Percentiles rank a stretch among this genome's conserved stretches.
These are phyloP conservation scores for Fagus crenata DNA, from an alignment of 306 rosid species.

Conservation along the genomic window DNA sequence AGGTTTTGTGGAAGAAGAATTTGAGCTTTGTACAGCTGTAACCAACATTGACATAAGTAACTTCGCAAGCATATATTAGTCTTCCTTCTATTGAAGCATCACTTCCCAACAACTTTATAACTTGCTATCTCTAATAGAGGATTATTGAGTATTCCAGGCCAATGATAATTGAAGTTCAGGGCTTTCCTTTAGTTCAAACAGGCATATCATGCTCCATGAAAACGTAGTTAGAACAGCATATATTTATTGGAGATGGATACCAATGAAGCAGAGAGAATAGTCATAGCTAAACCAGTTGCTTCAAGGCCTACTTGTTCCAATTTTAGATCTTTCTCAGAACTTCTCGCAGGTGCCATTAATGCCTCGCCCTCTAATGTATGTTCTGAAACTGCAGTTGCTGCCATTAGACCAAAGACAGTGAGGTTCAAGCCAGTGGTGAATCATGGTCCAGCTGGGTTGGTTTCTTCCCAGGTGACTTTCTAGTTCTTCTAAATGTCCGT, in stretches of 20 bases:
- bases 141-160: conserved; percentile 1
- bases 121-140: background rate
- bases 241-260: conserved; percentile 57
- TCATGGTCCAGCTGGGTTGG: conserved; percentile 39
- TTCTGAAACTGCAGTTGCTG: conserved; percentile 67
- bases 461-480: conserved; percentile 65
- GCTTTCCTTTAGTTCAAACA: conserved; percentile 22
- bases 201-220: conserved; percentile 4
- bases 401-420: conserved; percentile 89
- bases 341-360: conserved; percentile 72
- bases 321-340: conserved; percentile 89
- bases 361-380: conserved; percentile 50
- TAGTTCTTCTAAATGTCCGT: conserved; percentile 16
- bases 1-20: conserved; percentile 9
- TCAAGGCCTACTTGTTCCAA: conserved; percentile 80
- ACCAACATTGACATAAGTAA: background rate
- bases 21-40: background rate
- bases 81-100: background rate
- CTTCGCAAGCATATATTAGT: background rate
- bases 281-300: conserved; percentile 85
- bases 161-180: conserved; percentile 2
- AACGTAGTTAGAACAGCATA: conserved; percentile 5
- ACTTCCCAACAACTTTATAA: background rate
- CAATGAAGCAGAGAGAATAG: conserved; percentile 67
- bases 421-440: conserved; percentile 67